These are phyloP conservation scores for Parmelia sp. DNA, from an alignment of 495 filamentous ascomycete species.

Conservation along the genomic window DNA sequence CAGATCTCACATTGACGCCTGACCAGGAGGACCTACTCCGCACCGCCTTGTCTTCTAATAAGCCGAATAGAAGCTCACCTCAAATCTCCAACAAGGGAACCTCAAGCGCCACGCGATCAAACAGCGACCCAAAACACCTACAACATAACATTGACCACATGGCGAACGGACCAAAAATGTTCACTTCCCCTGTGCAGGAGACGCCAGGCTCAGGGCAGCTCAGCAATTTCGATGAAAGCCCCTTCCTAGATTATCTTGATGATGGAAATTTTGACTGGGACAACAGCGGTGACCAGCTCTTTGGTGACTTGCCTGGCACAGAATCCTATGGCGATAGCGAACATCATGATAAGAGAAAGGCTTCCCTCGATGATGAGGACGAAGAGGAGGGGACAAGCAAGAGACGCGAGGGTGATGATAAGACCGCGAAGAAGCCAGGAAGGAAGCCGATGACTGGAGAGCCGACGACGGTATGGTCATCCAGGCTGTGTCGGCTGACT, in stretches of 20 bases:
- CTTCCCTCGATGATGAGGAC: slow-evolving; percentile 61
- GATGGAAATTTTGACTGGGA: slow-evolving; percentile 59
- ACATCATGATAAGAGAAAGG: slow-evolving; percentile 69
- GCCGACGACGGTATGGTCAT: slow-evolving; percentile 76
- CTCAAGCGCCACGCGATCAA: slow-evolving; percentile 7
- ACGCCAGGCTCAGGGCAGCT: slow-evolving; percentile 39
- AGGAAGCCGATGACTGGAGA: slow-evolving; percentile 93
- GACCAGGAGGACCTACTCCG: slow-evolving; percentile 84
- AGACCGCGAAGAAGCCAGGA: slow-evolving; percentile 82
- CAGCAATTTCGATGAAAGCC: slow-evolving; percentile 60
- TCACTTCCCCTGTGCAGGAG: slow-evolving; percentile 47
- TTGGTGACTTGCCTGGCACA: slow-evolving; percentile 65
- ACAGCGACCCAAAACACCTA: slow-evolving; percentile 19
- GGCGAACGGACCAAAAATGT: slow-evolving; percentile 30
- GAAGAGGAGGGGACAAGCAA: slow-evolving; percentile 68
- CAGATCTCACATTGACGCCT: slow-evolving; percentile 63
- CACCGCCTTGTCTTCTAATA: slow-evolving; percentile 80
- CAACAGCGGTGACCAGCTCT: slow-evolving; percentile 58
- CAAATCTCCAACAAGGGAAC: neutral
- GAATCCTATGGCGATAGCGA: slow-evolving; percentile 48
- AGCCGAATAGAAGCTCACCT: slow-evolving; percentile 29
- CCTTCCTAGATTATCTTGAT: slow-evolving; percentile 76
- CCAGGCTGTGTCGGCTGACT: neutral
- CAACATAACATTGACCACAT: slow-evolving; percentile 17
- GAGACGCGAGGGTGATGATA: slow-evolving; percentile 70